Conservation (phyloP, 441 rosid genomes). For the Codiaeum variegatum region DNA sequence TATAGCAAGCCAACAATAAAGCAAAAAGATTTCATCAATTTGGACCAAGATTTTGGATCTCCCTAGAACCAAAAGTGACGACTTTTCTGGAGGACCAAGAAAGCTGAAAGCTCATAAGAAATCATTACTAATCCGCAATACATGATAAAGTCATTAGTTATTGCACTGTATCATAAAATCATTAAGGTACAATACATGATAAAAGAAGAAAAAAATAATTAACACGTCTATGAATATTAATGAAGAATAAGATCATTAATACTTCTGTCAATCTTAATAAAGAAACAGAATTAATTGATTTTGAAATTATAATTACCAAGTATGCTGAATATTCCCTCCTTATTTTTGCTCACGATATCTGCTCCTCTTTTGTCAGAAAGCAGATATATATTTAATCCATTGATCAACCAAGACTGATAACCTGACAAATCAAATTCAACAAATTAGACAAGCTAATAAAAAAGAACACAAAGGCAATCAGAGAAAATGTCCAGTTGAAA, state of each 20-base stretch:
- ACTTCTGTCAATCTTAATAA: neutral
- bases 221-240: neutral
- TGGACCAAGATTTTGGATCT: neutral
- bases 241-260: neutral
- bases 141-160: neutral
- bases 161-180: neutral
- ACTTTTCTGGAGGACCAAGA: neutral
- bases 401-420: slow-evolving; percentile 59
- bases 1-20: neutral
- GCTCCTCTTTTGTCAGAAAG: slow-evolving; percentile 69
- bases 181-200: neutral
- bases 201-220: neutral
- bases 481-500: slow-evolving; percentile 12
- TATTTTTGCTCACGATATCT: slow-evolving; percentile 72
- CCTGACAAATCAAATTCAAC: slow-evolving; percentile 43
- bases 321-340: slow-evolving; percentile 81
- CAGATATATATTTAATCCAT: slow-evolving; percentile 66
- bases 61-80: neutral
- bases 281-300: neutral
- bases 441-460: slow-evolving; percentile 15
- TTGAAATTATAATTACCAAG: slow-evolving; percentile 46
- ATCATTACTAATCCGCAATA: neutral
- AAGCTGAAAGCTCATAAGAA: neutral
- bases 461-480: slow-evolving; percentile 15
- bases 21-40: neutral